Evolutionary conservation across 345 rosid genomes (phyloP).

Genomic region (Durio zibethinus): DNA sequence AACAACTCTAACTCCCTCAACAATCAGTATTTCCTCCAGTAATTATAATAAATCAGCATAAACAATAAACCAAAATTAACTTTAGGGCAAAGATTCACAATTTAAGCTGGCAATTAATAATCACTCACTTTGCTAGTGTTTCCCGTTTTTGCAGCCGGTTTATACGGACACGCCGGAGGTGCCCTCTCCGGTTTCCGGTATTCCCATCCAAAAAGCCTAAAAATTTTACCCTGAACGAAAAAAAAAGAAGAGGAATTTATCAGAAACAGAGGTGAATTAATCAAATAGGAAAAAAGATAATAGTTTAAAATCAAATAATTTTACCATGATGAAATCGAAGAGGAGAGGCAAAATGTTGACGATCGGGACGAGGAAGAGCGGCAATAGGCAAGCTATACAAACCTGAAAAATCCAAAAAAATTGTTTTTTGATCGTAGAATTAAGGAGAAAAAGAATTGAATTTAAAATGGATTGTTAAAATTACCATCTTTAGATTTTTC

Average conservation of each 20-base stretch:
- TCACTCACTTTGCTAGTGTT: conserved; percentile 44
- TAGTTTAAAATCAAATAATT: not conserved
- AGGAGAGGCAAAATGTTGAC: conserved; percentile 72
- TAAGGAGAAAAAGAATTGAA: not conserved
- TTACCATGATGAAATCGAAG: conserved; percentile 64
- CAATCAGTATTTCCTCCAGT: not conserved
- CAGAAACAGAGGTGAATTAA: not conserved
- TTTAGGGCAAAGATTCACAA: not conserved
- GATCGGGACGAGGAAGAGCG: conserved; percentile 90
- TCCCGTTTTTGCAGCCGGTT: conserved; percentile 44
- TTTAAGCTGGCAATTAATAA: not conserved
- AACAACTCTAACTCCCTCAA: not conserved
- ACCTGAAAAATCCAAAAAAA: conserved; percentile 37
- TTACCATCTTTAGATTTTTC: conserved; percentile 10
- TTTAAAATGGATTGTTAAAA: not conserved
- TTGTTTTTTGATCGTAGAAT: not conserved
- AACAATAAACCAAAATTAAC: not conserved
- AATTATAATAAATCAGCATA: not conserved
- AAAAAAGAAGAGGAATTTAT: not conserved
- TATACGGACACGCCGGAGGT: conserved; percentile 86
- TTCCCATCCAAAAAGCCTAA: conserved; percentile 83
- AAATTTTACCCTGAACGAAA: conserved; percentile 60
- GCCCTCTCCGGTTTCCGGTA: conserved; percentile 81
- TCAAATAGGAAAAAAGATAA: not conserved
- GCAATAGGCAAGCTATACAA: conserved; percentile 82